These are phyloP conservation scores for Misopates orontium DNA, from an alignment of 257 asterid species.

Conservation along the genomic window DNA sequence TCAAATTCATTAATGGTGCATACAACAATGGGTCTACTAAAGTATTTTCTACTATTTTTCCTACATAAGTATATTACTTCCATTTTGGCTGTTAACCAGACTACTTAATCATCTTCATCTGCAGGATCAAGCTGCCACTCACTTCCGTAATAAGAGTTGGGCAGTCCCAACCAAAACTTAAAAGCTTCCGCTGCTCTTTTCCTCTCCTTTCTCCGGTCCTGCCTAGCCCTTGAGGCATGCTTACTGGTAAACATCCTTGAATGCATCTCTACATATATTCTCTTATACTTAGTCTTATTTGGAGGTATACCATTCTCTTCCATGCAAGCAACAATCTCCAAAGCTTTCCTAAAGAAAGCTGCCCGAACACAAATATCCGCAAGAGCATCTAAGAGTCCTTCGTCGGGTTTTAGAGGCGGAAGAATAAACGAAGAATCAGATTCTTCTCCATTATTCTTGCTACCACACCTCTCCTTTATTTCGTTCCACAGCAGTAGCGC, in stretches of 20 bases:
- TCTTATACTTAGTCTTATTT: conserved; percentile 82
- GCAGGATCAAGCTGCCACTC: conserved; percentile 77
- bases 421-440: conserved; percentile 29
- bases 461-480: conserved; percentile 72
- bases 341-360: conserved; percentile 85
- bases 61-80: conserved; percentile 15
- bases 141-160: conserved; percentile 79
- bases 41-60: conserved; percentile 3
- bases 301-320: conserved; percentile 82
- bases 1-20: not conserved
- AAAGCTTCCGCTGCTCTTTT: conserved; percentile 98
- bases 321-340: conserved; percentile 95
- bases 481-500: conserved; percentile 94
- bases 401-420: conserved; percentile 78
- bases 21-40: conserved; percentile 4
- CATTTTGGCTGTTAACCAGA: conserved; percentile 8
- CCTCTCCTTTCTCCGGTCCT: conserved; percentile 80
- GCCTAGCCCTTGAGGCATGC: conserved; percentile 96
- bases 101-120: conserved; percentile 44
- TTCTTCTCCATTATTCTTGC: conserved; percentile 35
- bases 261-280: conserved; percentile 97
- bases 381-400: conserved; percentile 79
- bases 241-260: conserved; percentile 97
- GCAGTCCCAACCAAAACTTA: conserved; percentile 98
- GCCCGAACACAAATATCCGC: conserved; percentile 96